Conservation (phyloP, 768 basidiomycete species). For the Albatrellus ellisii region DNA sequence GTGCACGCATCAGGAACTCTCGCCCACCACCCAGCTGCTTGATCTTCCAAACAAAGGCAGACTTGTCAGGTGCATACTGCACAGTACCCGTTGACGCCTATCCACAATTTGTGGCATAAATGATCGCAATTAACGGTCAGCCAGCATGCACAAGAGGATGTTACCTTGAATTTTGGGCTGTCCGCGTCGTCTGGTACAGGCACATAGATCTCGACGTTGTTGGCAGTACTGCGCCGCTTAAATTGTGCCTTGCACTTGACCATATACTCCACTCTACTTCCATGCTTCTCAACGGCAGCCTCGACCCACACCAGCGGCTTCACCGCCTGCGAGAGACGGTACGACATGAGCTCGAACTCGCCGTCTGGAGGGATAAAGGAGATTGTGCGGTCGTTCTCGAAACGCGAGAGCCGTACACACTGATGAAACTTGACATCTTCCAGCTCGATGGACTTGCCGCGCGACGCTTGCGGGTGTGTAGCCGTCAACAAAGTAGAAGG, state of each 20-base stretch:
- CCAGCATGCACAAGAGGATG: neutral
- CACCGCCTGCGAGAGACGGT: constrained; percentile 90
- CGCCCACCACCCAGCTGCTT: constrained; percentile 93
- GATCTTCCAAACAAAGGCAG: constrained; percentile 98
- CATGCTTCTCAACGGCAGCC: constrained; percentile 91
- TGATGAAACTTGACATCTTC: constrained; percentile 99
- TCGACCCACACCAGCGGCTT: constrained; percentile 98
- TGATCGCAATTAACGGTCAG: neutral
- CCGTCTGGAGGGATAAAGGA: constrained; percentile 99
- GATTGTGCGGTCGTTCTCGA: constrained; percentile 98
- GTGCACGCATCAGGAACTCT: constrained; percentile 96
- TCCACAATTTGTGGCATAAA: neutral
- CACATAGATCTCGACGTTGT: constrained; percentile 97
- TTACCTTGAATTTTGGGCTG: constrained; percentile 89
- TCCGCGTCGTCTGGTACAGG: constrained; percentile 99
- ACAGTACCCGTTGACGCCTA: constrained; percentile 93
- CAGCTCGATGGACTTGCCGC: constrained; percentile 98
- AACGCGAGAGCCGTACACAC: constrained; percentile 92
- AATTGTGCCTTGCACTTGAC: constrained; percentile 96
- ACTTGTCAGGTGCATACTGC: constrained; percentile 96
- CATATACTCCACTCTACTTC: constrained; percentile 90
- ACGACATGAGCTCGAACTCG: constrained; percentile 97
- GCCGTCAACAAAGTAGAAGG: neutral
- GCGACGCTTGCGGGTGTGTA: constrained; percentile 49
- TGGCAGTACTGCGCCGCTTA: constrained; percentile 91